Conservation (phyloP, 257 asterid genomes). For the Jacaranda mimosifolia region DNA sequence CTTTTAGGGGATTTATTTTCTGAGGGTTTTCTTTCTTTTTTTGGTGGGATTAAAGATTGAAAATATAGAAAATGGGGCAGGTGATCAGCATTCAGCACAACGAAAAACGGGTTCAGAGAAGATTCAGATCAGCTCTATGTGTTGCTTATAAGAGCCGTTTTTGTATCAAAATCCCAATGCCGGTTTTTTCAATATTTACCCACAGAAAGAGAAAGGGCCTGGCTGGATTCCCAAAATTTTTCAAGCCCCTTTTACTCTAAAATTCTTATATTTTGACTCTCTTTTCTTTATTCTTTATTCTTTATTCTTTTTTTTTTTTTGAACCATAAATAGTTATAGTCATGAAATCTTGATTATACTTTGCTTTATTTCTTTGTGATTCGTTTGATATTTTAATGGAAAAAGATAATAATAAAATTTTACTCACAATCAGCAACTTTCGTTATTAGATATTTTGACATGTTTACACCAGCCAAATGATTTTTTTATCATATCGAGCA, state of each 20-base stretch:
- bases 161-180: conserved; percentile 9
- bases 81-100: conserved; percentile 60
- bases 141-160: conserved; percentile 43
- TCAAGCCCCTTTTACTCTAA: background rate
- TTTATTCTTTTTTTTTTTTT: too few relatives aligned
- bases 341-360: background rate
- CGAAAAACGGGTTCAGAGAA: conserved; percentile 48
- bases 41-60: conserved; percentile 31
- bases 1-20: background rate
- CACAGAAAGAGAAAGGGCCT: background rate
- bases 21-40: conserved; percentile 25
- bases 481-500: too few relatives aligned
- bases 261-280: background rate
- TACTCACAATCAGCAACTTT: background rate
- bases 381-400: background rate
- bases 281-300: too few relatives aligned
- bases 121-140: conserved; percentile 34
- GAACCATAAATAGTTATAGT: background rate
- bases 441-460: background rate
- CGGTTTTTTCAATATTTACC: conserved; percentile 26
- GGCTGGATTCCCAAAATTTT: background rate
- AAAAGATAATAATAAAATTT: background rate
- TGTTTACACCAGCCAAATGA: too few relatives aligned
- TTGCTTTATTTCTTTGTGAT: background rate
- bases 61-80: conserved; percentile 42